Evolutionary conservation across 176 grass and related monocot genomes (phyloP), one percentile per base, ranked within the genome.

Genomic region (Oryza nivara): DNA sequence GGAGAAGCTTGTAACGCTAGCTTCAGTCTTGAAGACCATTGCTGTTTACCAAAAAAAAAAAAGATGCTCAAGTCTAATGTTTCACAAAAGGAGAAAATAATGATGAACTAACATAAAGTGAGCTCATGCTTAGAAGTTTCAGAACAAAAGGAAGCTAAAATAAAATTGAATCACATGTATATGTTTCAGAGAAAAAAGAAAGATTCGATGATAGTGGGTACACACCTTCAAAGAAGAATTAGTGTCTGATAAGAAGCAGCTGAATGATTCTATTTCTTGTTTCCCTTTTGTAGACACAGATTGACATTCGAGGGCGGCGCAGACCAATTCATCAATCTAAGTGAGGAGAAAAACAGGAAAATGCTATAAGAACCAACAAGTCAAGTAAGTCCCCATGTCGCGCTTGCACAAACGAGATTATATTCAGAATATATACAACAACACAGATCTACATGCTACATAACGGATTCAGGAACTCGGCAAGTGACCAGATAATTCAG

Each of bases 191-290:
- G n/a, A 83, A 40, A 41, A 54, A 61, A 17, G 43, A 89, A 19
- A 76, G n/a, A 81, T 70, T 23, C 23, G 7, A 81, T 73, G 56
- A 67, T 36, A 77, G 22, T 65, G 47, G 47, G 49, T 65, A 64
- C 67, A 78, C 32, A 98, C 96, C 89, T 94, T 98, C 65, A 95
- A 88, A 83, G 89, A 95, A 79, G 86, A 63, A 72, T 86, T 71
- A 44, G 92, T 90, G 48, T 92, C 86, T 16, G 89, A 89, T 56
- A 98, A 83, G 68, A 93, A 85, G 63, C 74, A 72, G 19, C 66
- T 84, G 32, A 99, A 99, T 49, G 86, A 89, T 81, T 94, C 93
- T 23, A 99, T 92, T 12, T 99, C 96, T 86, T 89, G 83, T 41
- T 78, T 73, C 60, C 74, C 93, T 82, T 78, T 89, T 75, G 72